Percentiles rank a stretch among this genome's conserved stretches.
phyloP scores from a whole-genome alignment of 345 rosid species.

The Jatropha curcas region DNA sequence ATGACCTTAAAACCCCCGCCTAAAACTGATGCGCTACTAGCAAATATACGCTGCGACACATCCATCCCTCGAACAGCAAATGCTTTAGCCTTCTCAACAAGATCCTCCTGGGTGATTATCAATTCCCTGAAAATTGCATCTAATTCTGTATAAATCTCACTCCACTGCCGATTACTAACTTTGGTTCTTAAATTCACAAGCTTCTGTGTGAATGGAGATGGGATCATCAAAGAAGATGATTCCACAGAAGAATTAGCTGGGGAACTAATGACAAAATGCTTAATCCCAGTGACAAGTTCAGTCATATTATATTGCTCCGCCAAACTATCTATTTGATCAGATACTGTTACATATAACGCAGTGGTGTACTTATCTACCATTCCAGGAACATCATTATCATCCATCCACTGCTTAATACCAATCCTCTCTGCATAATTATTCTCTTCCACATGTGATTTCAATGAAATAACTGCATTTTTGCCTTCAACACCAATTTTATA shows the following conservation, averaged over 20 bases:
- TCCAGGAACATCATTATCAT: conserved; percentile 88
- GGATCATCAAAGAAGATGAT: conserved; percentile 52
- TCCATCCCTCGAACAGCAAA: conserved; percentile 79
- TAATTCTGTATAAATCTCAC: conserved; percentile 69
- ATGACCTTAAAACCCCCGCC: conserved; percentile 71
- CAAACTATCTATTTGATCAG: conserved; percentile 72
- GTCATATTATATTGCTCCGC: conserved; percentile 93
- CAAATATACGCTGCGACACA: conserved; percentile 63
- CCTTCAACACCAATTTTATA: conserved; percentile 95
- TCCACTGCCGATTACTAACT: conserved; percentile 65
- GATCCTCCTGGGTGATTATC: conserved; percentile 74
- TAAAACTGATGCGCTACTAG: conserved; percentile 73
- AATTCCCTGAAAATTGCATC: conserved; percentile 74
- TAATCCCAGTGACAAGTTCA: conserved; percentile 82
- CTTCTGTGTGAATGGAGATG: conserved; percentile 73
- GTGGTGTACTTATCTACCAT: conserved; percentile 79
- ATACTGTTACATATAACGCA: conserved; percentile 64
- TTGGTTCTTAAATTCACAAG: conserved; percentile 62
- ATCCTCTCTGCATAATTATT: conserved; percentile 85
- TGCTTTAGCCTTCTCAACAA: conserved; percentile 80
- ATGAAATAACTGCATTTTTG: conserved; percentile 74
- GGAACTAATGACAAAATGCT: conserved; percentile 70
- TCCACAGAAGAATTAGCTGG: conserved; percentile 46
- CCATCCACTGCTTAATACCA: conserved; percentile 90
- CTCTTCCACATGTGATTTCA: conserved; percentile 81